Conservation (phyloP, 1,284 basidiomycete genomes). For the Apiotrichum porosum region DNA sequence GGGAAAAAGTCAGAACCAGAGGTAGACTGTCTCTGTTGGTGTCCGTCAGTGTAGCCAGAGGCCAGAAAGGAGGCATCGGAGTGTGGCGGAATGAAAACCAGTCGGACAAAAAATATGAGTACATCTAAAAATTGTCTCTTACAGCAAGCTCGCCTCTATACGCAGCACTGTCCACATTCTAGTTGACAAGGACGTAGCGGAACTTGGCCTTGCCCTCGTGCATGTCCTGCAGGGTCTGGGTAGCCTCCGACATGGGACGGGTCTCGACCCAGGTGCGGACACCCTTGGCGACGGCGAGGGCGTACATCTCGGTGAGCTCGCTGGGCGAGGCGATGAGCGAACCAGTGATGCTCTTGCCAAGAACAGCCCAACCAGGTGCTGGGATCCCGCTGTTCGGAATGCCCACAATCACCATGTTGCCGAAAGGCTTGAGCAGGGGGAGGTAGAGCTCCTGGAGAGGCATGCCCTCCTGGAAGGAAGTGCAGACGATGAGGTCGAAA, state of each 20-base stretch:
- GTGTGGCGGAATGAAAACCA: too few relatives aligned
- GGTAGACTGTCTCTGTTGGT: too few relatives aligned
- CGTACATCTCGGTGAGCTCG: slow-evolving; percentile 47
- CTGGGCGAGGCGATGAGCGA: slow-evolving; percentile 48
- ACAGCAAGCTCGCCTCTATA: too few relatives aligned
- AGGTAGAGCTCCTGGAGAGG: slow-evolving; percentile 32
- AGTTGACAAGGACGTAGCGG: slow-evolving; percentile 52
- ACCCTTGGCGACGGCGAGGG: slow-evolving; percentile 41
- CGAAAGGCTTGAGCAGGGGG: slow-evolving; percentile 45
- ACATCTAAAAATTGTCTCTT: too few relatives aligned
- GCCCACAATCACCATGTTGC: slow-evolving; percentile 49
- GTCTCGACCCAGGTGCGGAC: slow-evolving; percentile 50
- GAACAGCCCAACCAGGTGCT: slow-evolving; percentile 1
- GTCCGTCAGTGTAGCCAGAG: too few relatives aligned
- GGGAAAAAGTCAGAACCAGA: too few relatives aligned
- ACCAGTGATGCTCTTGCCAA: slow-evolving; percentile 30
- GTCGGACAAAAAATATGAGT: too few relatives aligned
- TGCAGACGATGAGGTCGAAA: slow-evolving; percentile 51
- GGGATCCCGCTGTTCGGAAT: slow-evolving; percentile 35
- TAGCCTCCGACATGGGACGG: slow-evolving; percentile 50
- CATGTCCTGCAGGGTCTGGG: slow-evolving; percentile 50
- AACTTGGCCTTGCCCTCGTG: slow-evolving; percentile 50
- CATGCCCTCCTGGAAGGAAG: slow-evolving; percentile 37
- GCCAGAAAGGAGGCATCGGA: too few relatives aligned
- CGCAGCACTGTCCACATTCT: too few relatives aligned